Evolutionary conservation across 169 alveolate species (phyloP).

Genomic region (Eimeria maxima): DNA sequence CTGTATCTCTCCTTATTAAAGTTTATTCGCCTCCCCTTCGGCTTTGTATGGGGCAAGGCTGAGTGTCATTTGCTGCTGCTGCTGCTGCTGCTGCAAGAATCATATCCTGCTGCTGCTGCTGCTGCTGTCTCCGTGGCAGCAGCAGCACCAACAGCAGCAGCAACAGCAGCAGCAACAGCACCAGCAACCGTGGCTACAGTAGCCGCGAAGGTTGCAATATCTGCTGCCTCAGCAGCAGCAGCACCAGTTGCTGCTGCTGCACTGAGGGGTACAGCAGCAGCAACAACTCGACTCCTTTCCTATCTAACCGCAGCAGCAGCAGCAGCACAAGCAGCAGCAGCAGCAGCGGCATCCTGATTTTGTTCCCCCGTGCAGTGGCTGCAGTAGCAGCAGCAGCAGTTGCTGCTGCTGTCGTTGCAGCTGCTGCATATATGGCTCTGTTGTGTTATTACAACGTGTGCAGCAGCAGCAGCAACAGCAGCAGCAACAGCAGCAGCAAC

Average conservation of each 20-base stretch:
- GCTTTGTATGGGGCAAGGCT: background rate
- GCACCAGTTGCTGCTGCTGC: background rate
- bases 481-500: constrained; percentile 22
- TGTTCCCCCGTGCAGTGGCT: background rate
- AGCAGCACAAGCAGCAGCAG: background rate
- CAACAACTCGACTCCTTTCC: background rate
- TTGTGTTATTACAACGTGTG: no score
- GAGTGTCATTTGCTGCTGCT: background rate
- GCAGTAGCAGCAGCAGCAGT: background rate
- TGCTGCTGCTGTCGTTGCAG: no score
- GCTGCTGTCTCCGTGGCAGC: no score
- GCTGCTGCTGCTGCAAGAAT: no score
- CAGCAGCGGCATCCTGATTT: background rate
- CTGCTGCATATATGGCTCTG: background rate
- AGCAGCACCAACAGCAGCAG: no score
- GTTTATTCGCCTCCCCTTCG: background rate
- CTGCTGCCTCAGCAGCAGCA: no score
- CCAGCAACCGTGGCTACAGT: no score
- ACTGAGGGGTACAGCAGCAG: background rate
- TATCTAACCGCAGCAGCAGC: background rate
- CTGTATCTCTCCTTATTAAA: background rate
- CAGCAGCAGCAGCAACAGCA: constrained; percentile 11
- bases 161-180: no score
- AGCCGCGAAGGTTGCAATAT: no score
- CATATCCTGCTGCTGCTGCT: background rate